phyloP scores from a whole-genome alignment of 139 green algal species.

The Coccomyxa sp. region DNA sequence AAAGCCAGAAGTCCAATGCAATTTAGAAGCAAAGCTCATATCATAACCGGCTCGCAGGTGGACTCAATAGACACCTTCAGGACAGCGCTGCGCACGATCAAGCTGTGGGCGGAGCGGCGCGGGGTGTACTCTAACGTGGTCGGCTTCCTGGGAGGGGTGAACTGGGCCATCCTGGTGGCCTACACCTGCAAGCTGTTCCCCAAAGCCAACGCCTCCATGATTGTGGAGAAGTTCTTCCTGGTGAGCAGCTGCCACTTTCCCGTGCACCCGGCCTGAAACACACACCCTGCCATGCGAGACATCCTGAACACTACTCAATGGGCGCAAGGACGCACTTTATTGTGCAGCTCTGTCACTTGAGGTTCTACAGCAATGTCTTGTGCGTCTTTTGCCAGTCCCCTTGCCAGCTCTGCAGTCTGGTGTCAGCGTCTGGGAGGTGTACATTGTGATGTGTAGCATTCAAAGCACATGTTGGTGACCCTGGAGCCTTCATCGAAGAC shows the following conservation, averaged over 20 bases:
- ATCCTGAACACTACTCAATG: too few species aligned
- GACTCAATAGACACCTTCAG: slow-evolving; percentile 59
- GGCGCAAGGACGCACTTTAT: not conserved
- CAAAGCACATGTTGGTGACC: too few species aligned
- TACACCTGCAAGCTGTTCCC: slow-evolving; percentile 92
- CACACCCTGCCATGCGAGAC: too few species aligned
- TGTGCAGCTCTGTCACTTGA: too few species aligned
- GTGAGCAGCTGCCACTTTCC: slow-evolving; percentile 11
- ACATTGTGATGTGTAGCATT: too few species aligned
- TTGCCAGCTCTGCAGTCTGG: too few species aligned
- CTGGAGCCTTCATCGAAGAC: too few species aligned
- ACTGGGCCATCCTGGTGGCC: slow-evolving; percentile 94
- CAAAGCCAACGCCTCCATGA: slow-evolving; percentile 46
- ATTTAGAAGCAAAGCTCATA: not conserved
- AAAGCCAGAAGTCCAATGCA: too few species aligned
- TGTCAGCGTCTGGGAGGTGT: too few species aligned
- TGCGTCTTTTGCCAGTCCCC: too few species aligned
- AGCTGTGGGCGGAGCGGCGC: slow-evolving; percentile 86
- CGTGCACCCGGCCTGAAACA: not conserved
- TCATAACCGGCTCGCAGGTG: slow-evolving; percentile 28
- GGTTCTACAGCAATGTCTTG: too few species aligned
- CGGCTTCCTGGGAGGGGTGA: slow-evolving; percentile 94
- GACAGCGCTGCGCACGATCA: slow-evolving; percentile 71
- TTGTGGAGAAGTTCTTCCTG: slow-evolving; percentile 83
- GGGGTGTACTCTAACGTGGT: slow-evolving; percentile 82